These are phyloP conservation scores for Trichoderma arundinaceum DNA, from an alignment of 2,329 filamentous ascomycete genomes.

Conservation along the genomic window DNA sequence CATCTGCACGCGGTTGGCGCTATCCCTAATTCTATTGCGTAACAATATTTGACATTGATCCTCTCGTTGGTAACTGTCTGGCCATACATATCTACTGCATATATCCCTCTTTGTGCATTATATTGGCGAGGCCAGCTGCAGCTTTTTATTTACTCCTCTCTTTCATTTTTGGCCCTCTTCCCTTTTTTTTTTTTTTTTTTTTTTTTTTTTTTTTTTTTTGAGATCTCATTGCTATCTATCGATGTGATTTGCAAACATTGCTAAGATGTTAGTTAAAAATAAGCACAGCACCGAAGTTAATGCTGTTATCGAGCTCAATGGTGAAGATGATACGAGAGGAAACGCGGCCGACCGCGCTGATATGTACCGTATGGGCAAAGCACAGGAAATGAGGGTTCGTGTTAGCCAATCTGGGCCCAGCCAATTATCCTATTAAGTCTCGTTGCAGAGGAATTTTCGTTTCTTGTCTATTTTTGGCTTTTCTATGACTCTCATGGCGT, in stretches of 20 bases:
- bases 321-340: neutral
- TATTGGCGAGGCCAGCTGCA: neutral
- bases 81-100: neutral
- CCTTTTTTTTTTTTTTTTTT: neutral
- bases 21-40: neutral
- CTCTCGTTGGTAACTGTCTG: neutral
- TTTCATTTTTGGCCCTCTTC: too few species aligned
- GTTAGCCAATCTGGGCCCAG: too few species aligned
- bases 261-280: neutral
- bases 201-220: neutral
- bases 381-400: conserved; percentile 21
- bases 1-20: neutral
- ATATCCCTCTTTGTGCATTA: neutral
- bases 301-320: neutral
- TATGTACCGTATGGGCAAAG: conserved; percentile 21
- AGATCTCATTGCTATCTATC: too few species aligned
- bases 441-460: conserved; percentile 13
- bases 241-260: neutral
- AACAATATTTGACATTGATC: neutral
- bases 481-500: conserved; percentile 17
- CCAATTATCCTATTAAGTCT: neutral
- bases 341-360: conserved; percentile 16
- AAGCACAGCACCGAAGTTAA: neutral
- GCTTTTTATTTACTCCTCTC: neutral
- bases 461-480: conserved; percentile 19